Percentiles rank a stretch among this genome's conserved stretches.
Conservation (phyloP, 495 filamentous ascomycete species). For the Podospora pseudopauciseta region DNA sequence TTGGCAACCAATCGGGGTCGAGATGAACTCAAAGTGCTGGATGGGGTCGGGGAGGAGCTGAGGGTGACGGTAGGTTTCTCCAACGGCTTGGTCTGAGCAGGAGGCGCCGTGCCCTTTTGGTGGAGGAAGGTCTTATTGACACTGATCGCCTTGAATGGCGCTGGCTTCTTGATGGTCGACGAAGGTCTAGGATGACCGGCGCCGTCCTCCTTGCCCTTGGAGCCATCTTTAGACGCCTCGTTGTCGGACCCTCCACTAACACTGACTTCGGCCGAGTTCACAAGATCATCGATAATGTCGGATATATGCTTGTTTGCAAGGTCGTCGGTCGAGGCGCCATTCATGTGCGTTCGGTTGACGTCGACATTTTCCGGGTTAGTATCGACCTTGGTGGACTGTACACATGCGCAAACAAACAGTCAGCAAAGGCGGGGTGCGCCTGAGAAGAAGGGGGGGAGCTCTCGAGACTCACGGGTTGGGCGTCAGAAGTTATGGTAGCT, state of each 20-base stretch:
- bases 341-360: constrained; percentile 37
- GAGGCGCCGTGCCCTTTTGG: constrained; percentile 44
- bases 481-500: constrained; percentile 44
- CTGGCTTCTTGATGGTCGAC: constrained; percentile 71
- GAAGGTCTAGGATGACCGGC: constrained; percentile 62
- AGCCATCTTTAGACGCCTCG: constrained; percentile 54
- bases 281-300: constrained; percentile 48
- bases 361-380: constrained; percentile 45
- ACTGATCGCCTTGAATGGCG: constrained; percentile 91
- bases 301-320: constrained; percentile 49
- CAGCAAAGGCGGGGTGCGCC: constrained; percentile 11
- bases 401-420: constrained; percentile 10
- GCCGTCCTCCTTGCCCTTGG: constrained; percentile 48
- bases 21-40: constrained; percentile 40
- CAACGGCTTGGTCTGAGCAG: constrained; percentile 46
- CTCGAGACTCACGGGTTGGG: constrained; percentile 43
- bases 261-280: constrained; percentile 54
- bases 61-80: constrained; percentile 42
- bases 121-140: constrained; percentile 86
- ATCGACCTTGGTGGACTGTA: constrained; percentile 34
- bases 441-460: constrained; percentile 10
- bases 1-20: constrained; percentile 55
- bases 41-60: constrained; percentile 33
- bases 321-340: constrained; percentile 44
- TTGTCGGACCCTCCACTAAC: constrained; percentile 67